Base-by-base conservation (phyloP, 164 flowering plant species). In the Cinnamomum micranthum region DNA sequence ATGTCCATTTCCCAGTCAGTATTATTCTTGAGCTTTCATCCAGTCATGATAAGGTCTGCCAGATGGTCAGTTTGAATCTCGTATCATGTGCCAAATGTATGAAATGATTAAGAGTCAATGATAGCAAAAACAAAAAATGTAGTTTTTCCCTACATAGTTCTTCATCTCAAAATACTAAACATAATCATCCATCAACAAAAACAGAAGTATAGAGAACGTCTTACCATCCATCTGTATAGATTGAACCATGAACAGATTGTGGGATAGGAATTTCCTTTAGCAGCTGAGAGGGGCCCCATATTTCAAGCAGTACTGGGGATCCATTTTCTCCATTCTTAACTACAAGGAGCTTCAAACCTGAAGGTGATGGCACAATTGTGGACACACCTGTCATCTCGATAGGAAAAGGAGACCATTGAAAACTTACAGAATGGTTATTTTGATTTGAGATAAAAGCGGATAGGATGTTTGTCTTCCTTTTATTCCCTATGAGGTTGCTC, bases 401-500 rank as follows among this genome's bases (percentile, higher is more conserved):
- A 25, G 99, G 99, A 82, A 94, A 93, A 65, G 97, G 93, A n/a
- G 95, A 83, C 98, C 99, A 96, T n/a, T 86, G 85, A 77, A 92
- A 92, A 77, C 74, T 88, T 50, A 85, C 80, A 55, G 80, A 74
- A 65, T 76, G 68, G 20, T 78, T 59, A 75, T 65, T 84, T 77
- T 77, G 84, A 71, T 80, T 80, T 3, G 82, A 76, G 70, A 94
- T 82, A 77, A 85, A 80, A 58, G 91, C 78, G 2, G 99, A 90
- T 55, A 89, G 68, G 65, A 92, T 81, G 68, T 71, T 80, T 72
- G 84, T 92, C 71, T 89, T 88, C 84, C 76, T 88, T 81, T 91
- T 93, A 82, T 96, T 96, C 68, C 94, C 89, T 81, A 90, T 74
- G 35, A 96, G 88, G 80, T 88, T 89, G 12, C 92, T 80, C 78